A percentile compares a stretch with the other conserved stretches of the same genome.
These are phyloP conservation scores for Talaromyces thailandensis DNA, from an alignment of 495 filamentous ascomycete genomes.

Conservation along the genomic window DNA sequence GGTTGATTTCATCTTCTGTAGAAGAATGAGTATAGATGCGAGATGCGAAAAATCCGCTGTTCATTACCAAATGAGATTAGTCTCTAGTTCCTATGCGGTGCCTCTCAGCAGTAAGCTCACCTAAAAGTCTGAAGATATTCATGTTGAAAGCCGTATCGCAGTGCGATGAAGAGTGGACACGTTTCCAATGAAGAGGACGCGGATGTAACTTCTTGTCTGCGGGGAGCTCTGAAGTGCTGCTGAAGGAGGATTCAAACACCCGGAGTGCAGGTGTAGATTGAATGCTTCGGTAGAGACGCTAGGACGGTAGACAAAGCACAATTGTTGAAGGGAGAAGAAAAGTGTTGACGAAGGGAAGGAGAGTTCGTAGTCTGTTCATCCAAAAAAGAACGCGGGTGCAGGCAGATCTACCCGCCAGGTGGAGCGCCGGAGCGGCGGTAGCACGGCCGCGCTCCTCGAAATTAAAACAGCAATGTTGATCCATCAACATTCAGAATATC, in stretches of 20 bases:
- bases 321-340: background rate
- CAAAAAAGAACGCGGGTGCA: background rate
- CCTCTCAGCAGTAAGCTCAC: constrained; percentile 29
- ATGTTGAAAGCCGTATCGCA: constrained; percentile 32
- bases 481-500: background rate
- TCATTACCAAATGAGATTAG: background rate
- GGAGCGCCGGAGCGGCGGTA: background rate
- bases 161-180: background rate
- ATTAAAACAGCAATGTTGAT: background rate
- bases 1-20: constrained; percentile 90
- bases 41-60: constrained; percentile 91
- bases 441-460: background rate
- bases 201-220: background rate
- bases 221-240: background rate
- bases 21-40: constrained; percentile 83
- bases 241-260: background rate
- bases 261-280: background rate
- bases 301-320: background rate
- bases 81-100: background rate
- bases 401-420: background rate
- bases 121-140: constrained; percentile 85
- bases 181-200: background rate
- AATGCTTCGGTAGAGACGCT: background rate
- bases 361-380: background rate
- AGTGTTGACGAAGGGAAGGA: background rate